Percentiles rank a stretch among this genome's conserved stretches.
phyloP scores from a whole-genome alignment of 495 filamentous ascomycete species.

The Beverwykella pulmonaria region DNA sequence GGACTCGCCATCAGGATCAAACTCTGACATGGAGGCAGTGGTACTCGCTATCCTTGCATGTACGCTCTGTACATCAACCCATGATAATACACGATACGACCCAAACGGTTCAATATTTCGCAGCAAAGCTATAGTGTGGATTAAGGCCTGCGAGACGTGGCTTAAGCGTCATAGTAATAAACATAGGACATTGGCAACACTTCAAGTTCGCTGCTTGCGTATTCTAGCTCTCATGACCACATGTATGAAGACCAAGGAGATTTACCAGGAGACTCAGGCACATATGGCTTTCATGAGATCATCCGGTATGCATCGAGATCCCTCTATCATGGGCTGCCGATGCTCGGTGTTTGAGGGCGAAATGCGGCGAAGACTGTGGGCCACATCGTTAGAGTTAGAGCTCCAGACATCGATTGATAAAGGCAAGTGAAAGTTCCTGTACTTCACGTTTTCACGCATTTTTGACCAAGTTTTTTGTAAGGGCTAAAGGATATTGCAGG shows the following conservation, averaged over 20 bases:
- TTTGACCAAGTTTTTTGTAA: no score
- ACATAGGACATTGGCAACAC: constrained; percentile 21
- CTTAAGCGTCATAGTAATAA: constrained; percentile 32
- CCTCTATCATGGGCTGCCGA: constrained; percentile 2
- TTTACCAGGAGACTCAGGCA: constrained; percentile 22
- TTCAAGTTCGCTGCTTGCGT: constrained; percentile 28
- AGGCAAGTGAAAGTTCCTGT: constrained; percentile 15
- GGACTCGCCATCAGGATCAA: background rate
- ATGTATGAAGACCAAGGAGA: constrained; percentile 34
- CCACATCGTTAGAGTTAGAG: constrained; percentile 23
- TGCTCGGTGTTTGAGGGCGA: constrained; percentile 32
- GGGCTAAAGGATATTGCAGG: constrained; percentile 10
- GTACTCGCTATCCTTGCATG: constrained; percentile 29
- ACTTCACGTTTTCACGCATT: no score
- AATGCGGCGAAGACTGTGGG: constrained; percentile 29
- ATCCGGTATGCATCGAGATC: constrained; percentile 25
- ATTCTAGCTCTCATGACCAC: constrained; percentile 17
- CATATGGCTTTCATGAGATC: constrained; percentile 26
- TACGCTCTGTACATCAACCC: constrained; percentile 22
- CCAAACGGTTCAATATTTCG: constrained; percentile 24
- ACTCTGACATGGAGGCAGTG: constrained; percentile 13
- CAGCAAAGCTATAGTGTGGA: constrained; percentile 28
- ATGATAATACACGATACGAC: constrained; percentile 18
- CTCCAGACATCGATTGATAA: constrained; percentile 26
- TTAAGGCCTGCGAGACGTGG: constrained; percentile 33